Base-by-base conservation (phyloP, 768 basidiomycete species). In the Fomitopsis serialis region DNA sequence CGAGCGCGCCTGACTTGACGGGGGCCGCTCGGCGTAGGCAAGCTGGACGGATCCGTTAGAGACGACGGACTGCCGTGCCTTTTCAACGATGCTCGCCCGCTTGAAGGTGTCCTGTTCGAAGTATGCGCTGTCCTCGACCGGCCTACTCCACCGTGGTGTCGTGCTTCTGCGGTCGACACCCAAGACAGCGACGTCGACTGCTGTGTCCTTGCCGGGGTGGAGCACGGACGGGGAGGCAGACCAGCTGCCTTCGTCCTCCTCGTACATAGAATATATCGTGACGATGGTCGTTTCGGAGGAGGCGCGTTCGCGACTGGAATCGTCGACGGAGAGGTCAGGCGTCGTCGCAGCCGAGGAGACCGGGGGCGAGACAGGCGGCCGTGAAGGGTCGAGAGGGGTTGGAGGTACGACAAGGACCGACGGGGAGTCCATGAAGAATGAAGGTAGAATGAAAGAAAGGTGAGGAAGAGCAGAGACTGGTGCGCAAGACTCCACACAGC, bases 241-340 rank as follows among this genome's bases (percentile, higher is more conserved):
- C 77, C 79, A 83, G 72, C 78, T 78, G 48, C 72, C 67, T 48
- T 71, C 63, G 53, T 83, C 80, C 65, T 85, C 84, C 50, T 81
- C 81, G 66, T 92, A 92, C 89, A 91, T 91, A 46, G 87, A 89
- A 67, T 90, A 92, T 53, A 92, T 92, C 50, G 87, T 84, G 65
- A 86, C 82, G 64, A 92, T 87, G 12, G 88, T 81, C 46, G 85
- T 81, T 61, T 89, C 88, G 12, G 86, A 81, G 0, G 85, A 84
- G 52, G 72, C 73, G 54, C 83, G 78, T 19, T 75, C 77, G 60
- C 71, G 72, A 48, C 73, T 72, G 21, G 58, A 58, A 9, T 65
- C 61, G 47, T 65, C 68, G 44, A 61, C 61, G 50, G 62, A 67
- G 64, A 69, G 70, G 57, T 65, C 74, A 56, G 74, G 71, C 42